phyloP scores from a whole-genome alignment of 352 stramenopile genomes.

The Globisporangium middletonii region DNA sequence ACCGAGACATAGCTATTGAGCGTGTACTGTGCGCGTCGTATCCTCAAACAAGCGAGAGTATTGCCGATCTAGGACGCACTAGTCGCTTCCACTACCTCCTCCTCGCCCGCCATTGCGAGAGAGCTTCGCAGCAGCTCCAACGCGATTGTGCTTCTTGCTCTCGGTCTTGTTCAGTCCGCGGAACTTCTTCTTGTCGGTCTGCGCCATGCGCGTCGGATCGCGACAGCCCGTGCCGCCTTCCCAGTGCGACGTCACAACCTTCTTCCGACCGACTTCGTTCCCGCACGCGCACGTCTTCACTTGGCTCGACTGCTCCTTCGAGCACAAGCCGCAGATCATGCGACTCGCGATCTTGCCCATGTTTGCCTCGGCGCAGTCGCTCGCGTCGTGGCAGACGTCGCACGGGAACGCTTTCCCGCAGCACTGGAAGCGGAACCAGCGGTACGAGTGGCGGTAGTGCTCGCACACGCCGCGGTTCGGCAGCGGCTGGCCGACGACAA shows the following conservation, averaged over 20 bases:
- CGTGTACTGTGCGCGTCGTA: too few relatives aligned
- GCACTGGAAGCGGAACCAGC: slow-evolving; percentile 85
- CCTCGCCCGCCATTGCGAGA: too few relatives aligned
- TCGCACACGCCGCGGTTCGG: slow-evolving; percentile 65
- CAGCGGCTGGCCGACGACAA: slow-evolving; percentile 62
- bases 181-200: slow-evolving; percentile 69
- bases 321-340: slow-evolving; percentile 81
- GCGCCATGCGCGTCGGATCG: slow-evolving; percentile 51
- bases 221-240: slow-evolving; percentile 75
- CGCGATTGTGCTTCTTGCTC: slow-evolving; percentile 74
- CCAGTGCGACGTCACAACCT: slow-evolving; percentile 50
- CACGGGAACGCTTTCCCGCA: slow-evolving; percentile 78
- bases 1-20: too few relatives aligned
- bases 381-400: slow-evolving; percentile 76
- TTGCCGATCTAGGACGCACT: too few relatives aligned
- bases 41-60: too few relatives aligned
- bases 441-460: slow-evolving; percentile 75
- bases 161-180: slow-evolving; percentile 72
- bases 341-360: slow-evolving; percentile 73
- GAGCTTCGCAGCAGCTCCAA: slow-evolving; percentile 49
- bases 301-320: slow-evolving; percentile 69
- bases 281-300: slow-evolving; percentile 74
- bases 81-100: too few relatives aligned
- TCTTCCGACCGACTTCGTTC: slow-evolving; percentile 58
- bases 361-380: slow-evolving; percentile 61